Conservation (phyloP, 2,329 filamentous ascomycete genomes). For the Leptographium radiaticola region DNA sequence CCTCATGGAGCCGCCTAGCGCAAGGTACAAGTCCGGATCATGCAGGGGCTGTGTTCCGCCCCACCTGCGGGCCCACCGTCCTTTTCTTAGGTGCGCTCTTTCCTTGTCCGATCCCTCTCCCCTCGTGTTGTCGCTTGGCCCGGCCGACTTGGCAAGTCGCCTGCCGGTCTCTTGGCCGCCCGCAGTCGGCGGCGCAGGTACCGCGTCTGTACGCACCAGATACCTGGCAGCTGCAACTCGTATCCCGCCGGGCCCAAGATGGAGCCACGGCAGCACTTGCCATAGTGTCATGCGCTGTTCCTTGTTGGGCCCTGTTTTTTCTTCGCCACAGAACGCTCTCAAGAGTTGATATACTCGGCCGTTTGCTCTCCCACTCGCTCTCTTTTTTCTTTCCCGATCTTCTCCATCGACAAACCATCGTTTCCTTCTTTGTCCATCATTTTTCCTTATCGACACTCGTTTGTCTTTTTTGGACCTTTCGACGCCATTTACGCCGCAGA, state of each 20-base stretch:
- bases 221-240: not conserved
- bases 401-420: not conserved
- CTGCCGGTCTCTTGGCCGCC: not conserved
- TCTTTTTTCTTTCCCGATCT: not conserved
- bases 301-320: not conserved
- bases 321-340: not conserved
- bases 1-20: slow-evolving; percentile 9
- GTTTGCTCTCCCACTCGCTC: not conserved
- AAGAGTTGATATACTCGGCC: not conserved
- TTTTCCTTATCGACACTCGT: slow-evolving; percentile 1
- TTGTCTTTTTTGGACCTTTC: not conserved
- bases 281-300: not conserved
- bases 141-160: not conserved
- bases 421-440: not conserved
- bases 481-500: not conserved
- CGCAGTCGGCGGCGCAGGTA: too few species aligned
- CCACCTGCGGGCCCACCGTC: not conserved
- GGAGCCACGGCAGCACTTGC: not conserved
- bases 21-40: slow-evolving; percentile 7
- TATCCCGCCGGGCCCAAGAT: not conserved
- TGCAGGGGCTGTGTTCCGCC: not conserved
- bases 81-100: not conserved
- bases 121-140: not conserved
- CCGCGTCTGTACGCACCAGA: not conserved
- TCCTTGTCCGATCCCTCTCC: not conserved